Percentiles rank a stretch among this genome's conserved stretches.
These are phyloP conservation scores for Aspergillus sp. DNA, from an alignment of 2,329 filamentous ascomycete species.

Conservation along the genomic window DNA sequence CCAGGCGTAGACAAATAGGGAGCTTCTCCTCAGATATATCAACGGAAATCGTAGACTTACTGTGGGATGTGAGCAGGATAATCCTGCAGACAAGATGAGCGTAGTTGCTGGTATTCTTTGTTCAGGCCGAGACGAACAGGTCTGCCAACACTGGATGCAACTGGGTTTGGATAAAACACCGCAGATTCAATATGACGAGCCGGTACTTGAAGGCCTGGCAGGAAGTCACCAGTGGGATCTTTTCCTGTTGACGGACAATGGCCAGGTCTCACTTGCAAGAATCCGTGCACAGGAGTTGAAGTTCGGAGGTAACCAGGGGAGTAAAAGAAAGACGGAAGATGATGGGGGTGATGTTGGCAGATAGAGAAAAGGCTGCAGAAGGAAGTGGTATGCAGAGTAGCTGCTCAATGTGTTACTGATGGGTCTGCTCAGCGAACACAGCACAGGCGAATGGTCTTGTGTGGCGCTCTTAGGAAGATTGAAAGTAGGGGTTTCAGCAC, in stretches of 20 bases:
- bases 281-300: background rate
- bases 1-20: background rate
- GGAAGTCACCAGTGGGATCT: background rate
- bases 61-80: background rate
- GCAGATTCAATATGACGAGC: background rate
- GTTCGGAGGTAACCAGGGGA: background rate
- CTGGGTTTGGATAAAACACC: background rate
- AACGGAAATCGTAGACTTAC: constrained; percentile 4
- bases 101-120: constrained; percentile 8
- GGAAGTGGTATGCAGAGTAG: background rate
- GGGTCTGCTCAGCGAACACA: constrained; percentile 1
- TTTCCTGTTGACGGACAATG: background rate
- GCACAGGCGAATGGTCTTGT: constrained; percentile 10
- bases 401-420: constrained; percentile 11
- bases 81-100: background rate
- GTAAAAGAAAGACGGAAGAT: background rate
- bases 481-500: constrained; percentile 15
- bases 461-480: constrained; percentile 17
- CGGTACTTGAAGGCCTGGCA: background rate
- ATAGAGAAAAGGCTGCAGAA: background rate
- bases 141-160: background rate
- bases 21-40: background rate
- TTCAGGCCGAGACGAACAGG: background rate
- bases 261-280: background rate
- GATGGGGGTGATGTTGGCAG: background rate